phyloP scores from a whole-genome alignment of 2,329 filamentous ascomycete genomes.

The Nothopassalora personata region DNA sequence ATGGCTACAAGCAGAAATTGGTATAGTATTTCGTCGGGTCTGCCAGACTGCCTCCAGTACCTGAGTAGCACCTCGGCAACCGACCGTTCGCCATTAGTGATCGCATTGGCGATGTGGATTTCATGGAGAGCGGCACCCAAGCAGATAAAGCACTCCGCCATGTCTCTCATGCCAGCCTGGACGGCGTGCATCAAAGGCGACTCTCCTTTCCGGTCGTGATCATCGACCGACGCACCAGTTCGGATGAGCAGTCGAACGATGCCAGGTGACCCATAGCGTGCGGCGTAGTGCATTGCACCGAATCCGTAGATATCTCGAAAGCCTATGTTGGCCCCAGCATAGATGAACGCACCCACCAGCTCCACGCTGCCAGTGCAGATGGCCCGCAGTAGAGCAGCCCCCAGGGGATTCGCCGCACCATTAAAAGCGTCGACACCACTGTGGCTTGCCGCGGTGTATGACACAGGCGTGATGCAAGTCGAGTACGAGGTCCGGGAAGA shows the following conservation, averaged over 20 bases:
- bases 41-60: background rate
- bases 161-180: background rate
- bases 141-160: constrained; percentile 2
- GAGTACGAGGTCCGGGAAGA: background rate
- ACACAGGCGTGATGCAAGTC: background rate
- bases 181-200: constrained; percentile 3
- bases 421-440: background rate
- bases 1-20: constrained; percentile 1
- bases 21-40: background rate
- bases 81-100: background rate
- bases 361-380: constrained; percentile 5
- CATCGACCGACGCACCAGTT: constrained; percentile 1
- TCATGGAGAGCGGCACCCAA: background rate
- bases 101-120: background rate
- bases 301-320: constrained; percentile 4
- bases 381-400: constrained; percentile 4
- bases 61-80: constrained; percentile 1
- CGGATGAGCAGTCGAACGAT: constrained; percentile 1
- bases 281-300: constrained; percentile 5
- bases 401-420: background rate
- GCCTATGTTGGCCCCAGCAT: constrained; percentile 2
- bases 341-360: background rate
- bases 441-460: background rate
- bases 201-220: background rate
- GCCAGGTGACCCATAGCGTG: constrained; percentile 3